Conservation (phyloP, 1,139 yeast genomes). For the Suzukiozyma palmioleophila region DNA sequence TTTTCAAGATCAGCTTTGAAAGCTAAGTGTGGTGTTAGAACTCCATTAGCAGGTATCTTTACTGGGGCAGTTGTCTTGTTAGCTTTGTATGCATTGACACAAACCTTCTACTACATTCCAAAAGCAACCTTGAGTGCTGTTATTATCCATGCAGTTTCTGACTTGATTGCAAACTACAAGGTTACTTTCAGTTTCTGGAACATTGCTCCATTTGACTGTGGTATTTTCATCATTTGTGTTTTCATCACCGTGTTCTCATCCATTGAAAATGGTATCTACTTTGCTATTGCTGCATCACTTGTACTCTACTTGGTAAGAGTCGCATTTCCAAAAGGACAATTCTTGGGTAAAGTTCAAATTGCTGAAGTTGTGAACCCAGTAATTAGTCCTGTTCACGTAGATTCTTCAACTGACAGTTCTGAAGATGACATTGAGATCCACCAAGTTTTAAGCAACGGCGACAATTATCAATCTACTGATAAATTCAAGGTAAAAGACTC, state of each 20-base stretch:
- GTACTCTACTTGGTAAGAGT: slow-evolving; percentile 70
- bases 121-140: slow-evolving; percentile 83
- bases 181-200: slow-evolving; percentile 74
- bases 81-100: slow-evolving; percentile 80
- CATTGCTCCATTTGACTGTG: slow-evolving; percentile 70
- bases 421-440: slow-evolving; percentile 37
- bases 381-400: slow-evolving; percentile 20
- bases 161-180: slow-evolving; percentile 70
- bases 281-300: slow-evolving; percentile 80
- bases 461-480: slow-evolving; percentile 17
- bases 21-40: slow-evolving; percentile 92
- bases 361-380: slow-evolving; percentile 65
- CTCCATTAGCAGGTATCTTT: slow-evolving; percentile 89
- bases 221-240: slow-evolving; percentile 73
- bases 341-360: slow-evolving; percentile 72
- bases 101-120: slow-evolving; percentile 84
- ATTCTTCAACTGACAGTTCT: slow-evolving; percentile 8
- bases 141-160: slow-evolving; percentile 93
- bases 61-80: slow-evolving; percentile 86
- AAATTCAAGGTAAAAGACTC: slow-evolving; percentile 15
- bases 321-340: slow-evolving; percentile 78
- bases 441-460: slow-evolving; percentile 32
- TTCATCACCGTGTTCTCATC: slow-evolving; percentile 75
- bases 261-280: slow-evolving; percentile 87
- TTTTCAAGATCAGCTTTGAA: slow-evolving; percentile 92